Base-by-base conservation (phyloP, 2,329 filamentous ascomycete genomes). In the Colletotrichum tabaci region DNA sequence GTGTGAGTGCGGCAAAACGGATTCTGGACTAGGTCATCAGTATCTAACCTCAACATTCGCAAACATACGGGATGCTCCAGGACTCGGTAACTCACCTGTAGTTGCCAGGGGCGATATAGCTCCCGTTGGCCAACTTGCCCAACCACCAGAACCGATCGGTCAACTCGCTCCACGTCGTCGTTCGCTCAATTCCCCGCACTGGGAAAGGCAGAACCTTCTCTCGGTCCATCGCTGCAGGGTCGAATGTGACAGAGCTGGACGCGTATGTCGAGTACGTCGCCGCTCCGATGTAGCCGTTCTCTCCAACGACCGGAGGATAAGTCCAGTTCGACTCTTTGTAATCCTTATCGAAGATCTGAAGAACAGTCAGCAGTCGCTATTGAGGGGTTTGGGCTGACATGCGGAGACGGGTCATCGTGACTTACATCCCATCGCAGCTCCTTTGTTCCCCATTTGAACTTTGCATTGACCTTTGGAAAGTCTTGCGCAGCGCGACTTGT, bases 201-300 rank as follows among this genome's bases (percentile, higher is more conserved):
- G 79, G 79, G 52, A 77, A 78, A 1, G 75, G 66, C 10, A 74
- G 72, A 9, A 74, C 74, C 44, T 74, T 73, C 21, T 79, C 75
- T 26, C 76, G 75, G 65, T 79, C 70, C 55, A 76, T 67, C 2
- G 58, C 60, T 10, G 73, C 64, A 0, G 73, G 70, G 42, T 79
- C 74, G 40, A 77, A 77, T 35, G 64, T 66, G 23, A 50, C 47
- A 7, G 62, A 70, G 5, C 63, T 26, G 35, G 49, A 61, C 0
- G 74, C 61, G 38, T 74, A 75, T 18, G 67, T 55, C 66, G 75
- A 79, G 16, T 74, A 76, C 1, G 77, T 76, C 2, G 72, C 77
- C 0, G 71, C 73, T n/a, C 78, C 78, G 40, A 80, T 52, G 63
- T 79, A 79, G 10, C 77, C 76, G 21, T 77, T 74, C 46, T 76